These are phyloP conservation scores for Mucor indicus DNA, from an alignment of 371 early-diverging fungal genomes.

Conservation along the genomic window DNA sequence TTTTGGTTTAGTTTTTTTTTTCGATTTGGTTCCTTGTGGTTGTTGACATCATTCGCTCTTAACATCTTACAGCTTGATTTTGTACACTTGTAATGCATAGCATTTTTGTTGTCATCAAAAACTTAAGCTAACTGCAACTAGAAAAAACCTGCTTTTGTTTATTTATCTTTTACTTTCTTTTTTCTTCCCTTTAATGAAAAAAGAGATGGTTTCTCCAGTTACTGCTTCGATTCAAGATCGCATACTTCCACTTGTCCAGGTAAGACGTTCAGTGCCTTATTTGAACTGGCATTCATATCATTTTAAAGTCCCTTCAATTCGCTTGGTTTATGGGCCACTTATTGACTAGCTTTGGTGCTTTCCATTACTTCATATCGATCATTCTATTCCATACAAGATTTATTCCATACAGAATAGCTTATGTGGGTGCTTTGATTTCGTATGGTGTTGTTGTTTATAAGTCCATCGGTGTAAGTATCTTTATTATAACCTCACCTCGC, in stretches of 20 bases:
- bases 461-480: conserved; percentile 69
- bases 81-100: not conserved
- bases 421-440: conserved; percentile 69
- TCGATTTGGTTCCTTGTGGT: too few species aligned
- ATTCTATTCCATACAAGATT: conserved; percentile 29
- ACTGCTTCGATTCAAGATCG: conserved; percentile 23
- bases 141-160: too few species aligned
- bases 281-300: not conserved
- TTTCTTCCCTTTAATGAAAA: not conserved
- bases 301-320: conserved; percentile 55
- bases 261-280: not conserved
- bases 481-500: conserved; percentile 17
- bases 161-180: not conserved
- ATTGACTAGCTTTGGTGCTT: conserved; percentile 33
- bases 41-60: too few species aligned
- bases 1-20: too few species aligned
- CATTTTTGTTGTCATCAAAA: too few species aligned
- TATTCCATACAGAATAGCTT: conserved; percentile 57
- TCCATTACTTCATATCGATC: conserved; percentile 29
- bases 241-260: conserved; percentile 17
- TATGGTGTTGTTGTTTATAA: conserved; percentile 90
- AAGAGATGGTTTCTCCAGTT: too few species aligned
- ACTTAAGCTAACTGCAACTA: too few species aligned
- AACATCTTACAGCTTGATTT: not conserved
- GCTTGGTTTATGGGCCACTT: conserved; percentile 54